Evolutionary conservation across 345 rosid species (phyloP).

Genomic region (Pugionium dolabratum): DNA sequence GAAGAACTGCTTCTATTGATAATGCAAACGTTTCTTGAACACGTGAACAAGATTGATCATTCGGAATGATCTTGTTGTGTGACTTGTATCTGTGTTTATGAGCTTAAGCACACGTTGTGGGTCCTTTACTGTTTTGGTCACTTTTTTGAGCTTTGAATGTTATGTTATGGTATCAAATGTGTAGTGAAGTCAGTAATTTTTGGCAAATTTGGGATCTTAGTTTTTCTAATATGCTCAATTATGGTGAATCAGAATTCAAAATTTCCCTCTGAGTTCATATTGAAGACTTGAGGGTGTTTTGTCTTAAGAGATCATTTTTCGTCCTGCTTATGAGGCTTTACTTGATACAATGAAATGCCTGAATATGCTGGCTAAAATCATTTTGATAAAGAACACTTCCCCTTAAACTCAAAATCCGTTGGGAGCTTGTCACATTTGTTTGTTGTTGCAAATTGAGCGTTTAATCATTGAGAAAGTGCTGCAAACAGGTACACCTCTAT

Average conservation of each 20-base stretch:
- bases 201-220: not conserved
- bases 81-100: conserved; percentile 20
- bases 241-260: conserved; percentile 1
- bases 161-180: conserved; percentile 14
- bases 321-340: conserved; percentile 18
- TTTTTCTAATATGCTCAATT: conserved; percentile 9
- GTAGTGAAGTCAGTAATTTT: not conserved
- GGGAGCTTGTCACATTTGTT: not conserved
- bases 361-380: not conserved
- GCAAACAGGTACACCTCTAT: conserved; percentile 58
- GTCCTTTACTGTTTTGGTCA: conserved; percentile 29
- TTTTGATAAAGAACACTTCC: not conserved
- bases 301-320: conserved; percentile 23
- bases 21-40: conserved; percentile 31
- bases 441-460: conserved; percentile 25
- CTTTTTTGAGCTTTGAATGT: conserved; percentile 30
- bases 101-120: conserved; percentile 21
- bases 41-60: conserved; percentile 19
- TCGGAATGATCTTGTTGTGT: conserved; percentile 23
- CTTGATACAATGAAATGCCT: not conserved
- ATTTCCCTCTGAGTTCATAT: conserved; percentile 4
- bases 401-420: not conserved
- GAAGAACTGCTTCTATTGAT: conserved; percentile 18
- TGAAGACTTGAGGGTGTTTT: conserved; percentile 4
- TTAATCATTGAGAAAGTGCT: conserved; percentile 15